Base-by-base conservation (phyloP, 441 rosid genomes). In the Gossypium gossypioides region DNA sequence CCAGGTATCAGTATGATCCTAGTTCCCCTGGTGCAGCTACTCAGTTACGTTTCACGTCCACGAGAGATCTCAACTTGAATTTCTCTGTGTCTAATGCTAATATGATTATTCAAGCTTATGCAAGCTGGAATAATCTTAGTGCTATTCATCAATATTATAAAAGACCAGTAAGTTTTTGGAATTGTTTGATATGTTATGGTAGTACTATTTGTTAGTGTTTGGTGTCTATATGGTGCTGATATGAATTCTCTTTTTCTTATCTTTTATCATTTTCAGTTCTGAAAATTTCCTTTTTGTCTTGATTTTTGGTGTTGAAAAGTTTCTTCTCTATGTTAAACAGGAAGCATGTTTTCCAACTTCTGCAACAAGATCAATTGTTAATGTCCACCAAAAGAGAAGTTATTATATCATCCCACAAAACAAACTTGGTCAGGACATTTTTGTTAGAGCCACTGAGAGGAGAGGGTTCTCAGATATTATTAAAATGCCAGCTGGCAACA, bases 391-490 rank as follows among this genome's bases (percentile, higher is more conserved):
- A 73, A 90, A 77, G 87, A 88, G 82, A 82, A 86, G 84, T 76
- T 90, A 88, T 82, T 93, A 79, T 68, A 87, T 96, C 80, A 83
- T 93, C 76, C 97, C 98, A 37, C 89, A 86, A 78, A 96, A 96
- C 85, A 91, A 91, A 83, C 93, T 96, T 80, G 99, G 98, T 72
- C 91, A 85, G 81, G 99, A 96, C 77, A 90, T 96, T 79, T 93
- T 85, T 78, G 83, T 96, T 56, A 87, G 96, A 68, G 87, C 91
- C 62, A 81, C 87, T 37, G 93, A 93, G 82, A 81, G 78, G 73
- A 79, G 80, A 75, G 96, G 91, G 54, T 80, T 79, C 42, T 78
- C 86, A 6, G 85, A 87, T 76, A 76, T 87, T 58, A 76, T 82
- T 72, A 88, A 86, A 81, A 89, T 96, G 97, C 96, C 97, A 75